Conservation (phyloP, 108 stramenopile species). For the Craspedostauros australis region DNA sequence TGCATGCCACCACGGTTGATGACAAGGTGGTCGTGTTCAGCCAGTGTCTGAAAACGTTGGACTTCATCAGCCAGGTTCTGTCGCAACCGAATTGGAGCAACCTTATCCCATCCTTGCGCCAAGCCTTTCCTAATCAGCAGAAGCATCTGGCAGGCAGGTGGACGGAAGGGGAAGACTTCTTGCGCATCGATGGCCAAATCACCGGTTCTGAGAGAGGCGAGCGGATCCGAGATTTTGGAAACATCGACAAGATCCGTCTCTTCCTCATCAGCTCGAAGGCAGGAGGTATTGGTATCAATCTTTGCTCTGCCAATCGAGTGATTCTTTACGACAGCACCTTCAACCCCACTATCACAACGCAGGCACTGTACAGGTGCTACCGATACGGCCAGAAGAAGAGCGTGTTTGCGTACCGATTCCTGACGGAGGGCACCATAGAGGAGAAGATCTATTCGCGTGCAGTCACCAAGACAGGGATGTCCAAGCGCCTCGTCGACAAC, state of each 20-base stretch:
- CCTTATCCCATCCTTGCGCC: conserved; percentile 15
- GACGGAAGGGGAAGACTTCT: conserved; percentile 45
- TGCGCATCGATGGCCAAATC: conserved; percentile 68
- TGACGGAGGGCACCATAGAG: conserved; percentile 76
- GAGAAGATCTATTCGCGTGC: conserved; percentile 68
- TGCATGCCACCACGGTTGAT: conserved; percentile 10
- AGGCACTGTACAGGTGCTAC: conserved; percentile 63
- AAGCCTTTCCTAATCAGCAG: conserved; percentile 12
- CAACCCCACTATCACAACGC: conserved; percentile 53
- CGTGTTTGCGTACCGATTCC: conserved; percentile 60
- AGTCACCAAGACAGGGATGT: conserved; percentile 54
- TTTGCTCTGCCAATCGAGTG: conserved; percentile 30
- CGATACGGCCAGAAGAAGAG: conserved; percentile 63
- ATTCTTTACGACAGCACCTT: conserved; percentile 60
- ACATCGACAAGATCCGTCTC: conserved; percentile 19
- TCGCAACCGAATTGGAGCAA: conserved; percentile 41
- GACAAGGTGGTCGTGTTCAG: conserved; percentile 75
- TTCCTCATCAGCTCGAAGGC: conserved; percentile 22
- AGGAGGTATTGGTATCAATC: conserved; percentile 20
- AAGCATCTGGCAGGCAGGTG: conserved; percentile 64
- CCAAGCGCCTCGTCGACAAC: conserved; percentile 54
- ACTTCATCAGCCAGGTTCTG: conserved; percentile 52
- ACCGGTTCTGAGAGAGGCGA: conserved; percentile 53
- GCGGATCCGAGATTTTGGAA: conserved; percentile 30
- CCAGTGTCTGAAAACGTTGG: conserved; percentile 57